A percentile compares a stretch with the other conserved stretches of the same genome.
phyloP scores from a whole-genome alignment of 2,329 filamentous ascomycete genomes.

The Rugonectria rugulosa region DNA sequence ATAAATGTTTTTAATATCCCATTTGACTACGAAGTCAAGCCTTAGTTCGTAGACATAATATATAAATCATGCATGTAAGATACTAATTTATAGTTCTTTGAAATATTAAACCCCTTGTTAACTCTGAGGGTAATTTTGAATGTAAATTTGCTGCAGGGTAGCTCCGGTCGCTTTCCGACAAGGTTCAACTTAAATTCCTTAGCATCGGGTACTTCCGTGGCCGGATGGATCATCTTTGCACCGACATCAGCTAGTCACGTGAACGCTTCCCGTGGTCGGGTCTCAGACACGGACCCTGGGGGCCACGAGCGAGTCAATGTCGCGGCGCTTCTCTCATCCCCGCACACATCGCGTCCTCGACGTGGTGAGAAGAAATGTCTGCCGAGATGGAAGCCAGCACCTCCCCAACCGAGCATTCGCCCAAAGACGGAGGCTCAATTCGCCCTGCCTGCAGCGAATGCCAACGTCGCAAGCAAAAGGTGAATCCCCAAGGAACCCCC shows the following conservation, averaged over 20 bases:
- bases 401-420: background rate
- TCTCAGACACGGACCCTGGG: too few species aligned
- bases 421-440: background rate
- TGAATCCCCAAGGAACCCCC: conserved; percentile 15
- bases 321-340: background rate
- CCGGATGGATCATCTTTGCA: background rate
- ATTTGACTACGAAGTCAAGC: too few species aligned
- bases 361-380: background rate
- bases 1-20: too few species aligned
- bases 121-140: too few species aligned
- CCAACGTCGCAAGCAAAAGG: conserved; percentile 50
- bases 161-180: too few species aligned
- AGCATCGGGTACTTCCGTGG: background rate
- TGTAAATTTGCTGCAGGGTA: too few species aligned
- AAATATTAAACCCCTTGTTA: too few species aligned
- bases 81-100: too few species aligned
- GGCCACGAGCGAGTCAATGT: background rate
- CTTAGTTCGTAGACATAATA: too few species aligned
- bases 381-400: background rate
- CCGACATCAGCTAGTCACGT: background rate
- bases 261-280: background rate
- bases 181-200: too few species aligned
- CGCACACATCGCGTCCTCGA: background rate
- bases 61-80: too few species aligned
- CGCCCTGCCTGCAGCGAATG: conserved; percentile 54